Percentiles rank a stretch among this genome's conserved stretches.
phyloP scores from a whole-genome alignment of 768 basidiomycete species.

The Mycena capillaripes region DNA sequence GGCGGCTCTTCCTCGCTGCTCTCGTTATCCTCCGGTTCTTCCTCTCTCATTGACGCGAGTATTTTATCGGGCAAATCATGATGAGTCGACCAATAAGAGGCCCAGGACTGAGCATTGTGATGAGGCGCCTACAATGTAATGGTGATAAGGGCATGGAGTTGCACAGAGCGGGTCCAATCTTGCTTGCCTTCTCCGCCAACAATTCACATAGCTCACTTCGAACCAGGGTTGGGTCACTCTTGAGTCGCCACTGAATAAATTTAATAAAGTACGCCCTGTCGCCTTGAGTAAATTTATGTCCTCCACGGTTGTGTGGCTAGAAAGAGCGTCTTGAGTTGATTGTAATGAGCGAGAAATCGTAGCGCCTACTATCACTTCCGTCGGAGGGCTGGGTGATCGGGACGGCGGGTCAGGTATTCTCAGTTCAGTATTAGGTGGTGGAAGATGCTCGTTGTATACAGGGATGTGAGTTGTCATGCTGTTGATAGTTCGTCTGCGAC shows the following conservation, averaged over 20 bases:
- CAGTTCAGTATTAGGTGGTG: conserved; percentile 73
- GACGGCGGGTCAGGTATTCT: conserved; percentile 74
- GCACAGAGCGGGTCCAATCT: neutral
- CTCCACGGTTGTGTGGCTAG: conserved; percentile 56
- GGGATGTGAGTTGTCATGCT: conserved; percentile 69
- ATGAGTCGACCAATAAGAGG: conserved; percentile 74
- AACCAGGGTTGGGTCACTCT: conserved; percentile 64
- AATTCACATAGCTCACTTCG: conserved; percentile 67
- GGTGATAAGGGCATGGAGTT: conserved; percentile 21
- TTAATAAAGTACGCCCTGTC: conserved; percentile 78
- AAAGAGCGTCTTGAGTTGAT: neutral
- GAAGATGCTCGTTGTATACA: conserved; percentile 62
- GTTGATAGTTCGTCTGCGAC: conserved; percentile 68
- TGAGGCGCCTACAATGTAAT: conserved; percentile 68
- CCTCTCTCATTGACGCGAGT: conserved; percentile 57
- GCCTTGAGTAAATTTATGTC: conserved; percentile 75
- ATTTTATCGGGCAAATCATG: conserved; percentile 80
- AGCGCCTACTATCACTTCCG: conserved; percentile 52
- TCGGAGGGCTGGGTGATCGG: conserved; percentile 79
- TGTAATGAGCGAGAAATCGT: neutral
- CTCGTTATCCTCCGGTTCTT: conserved; percentile 41
- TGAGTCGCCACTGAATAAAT: conserved; percentile 74
- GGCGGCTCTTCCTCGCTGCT: conserved; percentile 41
- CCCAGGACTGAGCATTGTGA: conserved; percentile 74
- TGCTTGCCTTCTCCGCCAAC: conserved; percentile 68